Conservation (phyloP, 106 monocot genomes). For the Acorus calamus region DNA sequence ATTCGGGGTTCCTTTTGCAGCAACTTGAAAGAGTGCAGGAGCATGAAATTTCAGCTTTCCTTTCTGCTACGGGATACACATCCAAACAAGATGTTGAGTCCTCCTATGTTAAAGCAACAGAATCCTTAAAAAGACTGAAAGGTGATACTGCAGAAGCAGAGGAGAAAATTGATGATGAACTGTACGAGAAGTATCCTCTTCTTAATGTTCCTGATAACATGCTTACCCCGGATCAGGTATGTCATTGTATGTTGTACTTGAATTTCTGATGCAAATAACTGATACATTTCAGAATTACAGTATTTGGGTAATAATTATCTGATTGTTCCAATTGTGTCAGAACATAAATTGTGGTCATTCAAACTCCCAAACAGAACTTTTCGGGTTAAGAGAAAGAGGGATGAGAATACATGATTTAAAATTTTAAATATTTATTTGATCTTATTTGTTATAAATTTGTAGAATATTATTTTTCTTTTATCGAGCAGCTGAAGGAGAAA, state of each 20-base stretch:
- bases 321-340: no score
- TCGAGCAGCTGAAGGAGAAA: conserved; percentile 67
- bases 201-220: conserved; percentile 55
- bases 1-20: conserved; percentile 47
- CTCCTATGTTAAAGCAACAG: conserved; percentile 38
- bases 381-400: no score
- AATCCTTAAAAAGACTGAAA: conserved; percentile 75
- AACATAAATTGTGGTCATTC: no score
- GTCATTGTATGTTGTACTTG: not conserved
- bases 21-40: conserved; percentile 68
- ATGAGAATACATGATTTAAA: no score
- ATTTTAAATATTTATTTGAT: not conserved
- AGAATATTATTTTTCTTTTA: no score
- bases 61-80: conserved; percentile 35
- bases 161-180: conserved; percentile 50
- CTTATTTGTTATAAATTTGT: no score
- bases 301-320: no score
- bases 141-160: conserved; percentile 65
- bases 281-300: no score
- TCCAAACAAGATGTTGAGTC: conserved; percentile 81
- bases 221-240: conserved; percentile 84
- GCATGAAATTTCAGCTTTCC: conserved; percentile 37
- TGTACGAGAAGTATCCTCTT: conserved; percentile 70
- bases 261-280: not conserved
- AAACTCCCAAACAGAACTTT: no score